Evolutionary conservation across 495 filamentous ascomycete species (phyloP), one percentile per base, ranked within the genome.

Genomic region (Penicillium paxilli): DNA sequence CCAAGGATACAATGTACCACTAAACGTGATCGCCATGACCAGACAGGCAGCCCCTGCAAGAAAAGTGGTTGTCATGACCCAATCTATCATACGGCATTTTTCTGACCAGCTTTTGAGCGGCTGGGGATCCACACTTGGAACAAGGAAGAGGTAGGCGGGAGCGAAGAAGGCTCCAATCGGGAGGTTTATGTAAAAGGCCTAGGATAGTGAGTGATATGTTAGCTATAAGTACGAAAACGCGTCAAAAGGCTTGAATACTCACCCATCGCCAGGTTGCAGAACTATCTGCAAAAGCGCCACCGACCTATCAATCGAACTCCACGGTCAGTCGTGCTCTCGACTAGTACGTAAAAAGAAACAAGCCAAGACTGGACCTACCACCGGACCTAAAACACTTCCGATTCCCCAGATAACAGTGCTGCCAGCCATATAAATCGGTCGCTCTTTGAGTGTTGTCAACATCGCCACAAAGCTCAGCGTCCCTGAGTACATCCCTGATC

Each of bases 171-270:
- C 48, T n/a, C 19, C 48, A 19, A 51, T 42, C 11, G 35, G 37
- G 35, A 51, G 48, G 22, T 51, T 51, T 21, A 51, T 51, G 48
- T 51, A 51, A 22, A 44, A 44, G 41, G 41, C 41, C 41, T 44
- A 40, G 37, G 37, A 40, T 40, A 44, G 41, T 21, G 10, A 44
- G 41, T 21, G 10, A 21, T 44, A 41, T 20, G 19, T 44, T 21
- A 44, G 5, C 23, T 21, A 19, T 21, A 22, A 21, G 19, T 19
- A 19, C 10, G 21, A 44, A 23, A 17, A 16, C 41, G 19, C 19
- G 41, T 44, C 41, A 44, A 22, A 44, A 4, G 19, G 5, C 41
- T 2, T 22, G 19, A 44, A 19, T 4, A 44, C 41, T 44, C 19
- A 44, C 41, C 41, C 41, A 44, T 44, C 41, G 41, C 41, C 41